Base-by-base conservation (phyloP, 352 stramenopile species). In the Phytopythium helicoides region DNA sequence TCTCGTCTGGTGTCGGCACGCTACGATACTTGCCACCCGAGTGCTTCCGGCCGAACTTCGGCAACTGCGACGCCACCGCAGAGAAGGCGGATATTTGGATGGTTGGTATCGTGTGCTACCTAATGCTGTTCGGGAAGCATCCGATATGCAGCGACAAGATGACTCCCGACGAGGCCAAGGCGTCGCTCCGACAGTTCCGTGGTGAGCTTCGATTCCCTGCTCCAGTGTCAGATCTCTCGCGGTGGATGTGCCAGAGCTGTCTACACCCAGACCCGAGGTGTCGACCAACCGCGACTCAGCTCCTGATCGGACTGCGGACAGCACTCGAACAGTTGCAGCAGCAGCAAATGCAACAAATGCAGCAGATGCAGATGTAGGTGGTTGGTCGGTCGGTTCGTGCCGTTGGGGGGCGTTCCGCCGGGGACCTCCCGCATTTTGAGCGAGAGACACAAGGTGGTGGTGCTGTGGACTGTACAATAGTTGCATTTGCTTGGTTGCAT, bases 1-100 rank as follows among this genome's bases (percentile, higher is more conserved):
- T 61, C 2, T 86, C 72, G 33, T 88, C 77, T 19, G 73, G 73
- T n/a, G 74, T 88, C 35, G 81, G 81, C 14, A 92, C 81, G 25
- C 47, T 92, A 41, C 75, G 78, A 36, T 92, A 89, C 52, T 66
- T 92, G 21, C 81, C 81, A 37, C 81, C 81, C 6, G 81, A 92
- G 59, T 89, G 78, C 31, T 92, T 87, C 35, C 74, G 70, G 2
- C 68, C 68, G 5, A 81, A 81, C 35, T 64, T 61, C 1, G 68
- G 66, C 8, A 68, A 81, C 45, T 86, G 75, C 35, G 71, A 81
- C 54, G 77, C 62, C 21, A 92, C 78, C 10, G 81, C 81, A 12
- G 81, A 89, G 48, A 92, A 89, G 56, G 81, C 81, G 0, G 81
- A 92, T 41, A 87, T 89, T 51, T 92, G 81, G 81, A 92, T 92